Percentiles rank a stretch among this genome's conserved stretches.
Conservation (phyloP, 371 early-diverging fungal genomes). For the Capillidium heterosporum region DNA sequence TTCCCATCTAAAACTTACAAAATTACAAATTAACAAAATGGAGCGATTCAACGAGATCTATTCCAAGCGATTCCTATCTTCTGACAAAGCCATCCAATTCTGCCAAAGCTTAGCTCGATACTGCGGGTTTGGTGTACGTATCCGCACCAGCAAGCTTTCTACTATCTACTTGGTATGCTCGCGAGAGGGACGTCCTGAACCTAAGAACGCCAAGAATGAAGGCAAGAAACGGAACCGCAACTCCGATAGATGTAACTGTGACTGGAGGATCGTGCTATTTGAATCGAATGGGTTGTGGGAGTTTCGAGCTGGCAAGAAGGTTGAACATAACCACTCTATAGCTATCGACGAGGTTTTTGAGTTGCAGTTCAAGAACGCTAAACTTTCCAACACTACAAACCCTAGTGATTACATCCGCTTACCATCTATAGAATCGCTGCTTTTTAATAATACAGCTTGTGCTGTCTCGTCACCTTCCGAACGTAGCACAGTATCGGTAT, state of each 20-base stretch:
- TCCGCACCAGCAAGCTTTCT: constrained; percentile 1
- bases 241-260: constrained; percentile 2
- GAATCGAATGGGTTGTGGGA: background rate
- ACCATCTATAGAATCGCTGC: no score
- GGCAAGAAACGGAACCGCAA: background rate
- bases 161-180: constrained; percentile 7
- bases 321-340: constrained; percentile 8
- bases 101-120: constrained; percentile 1
- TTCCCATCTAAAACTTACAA: no score
- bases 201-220: background rate
- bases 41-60: constrained; percentile 3
- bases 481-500: no score
- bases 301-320: constrained; percentile 10
- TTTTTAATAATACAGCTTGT: no score
- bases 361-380: no score
- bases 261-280: constrained; percentile 6
- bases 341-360: no score
- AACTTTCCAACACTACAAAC: no score
- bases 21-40: background rate
- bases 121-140: constrained; percentile 3
- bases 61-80: background rate
- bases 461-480: no score
- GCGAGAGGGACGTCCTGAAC: constrained; percentile 1
- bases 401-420: no score
- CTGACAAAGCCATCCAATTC: background rate